Evolutionary conservation across 2,329 filamentous ascomycete species (phyloP).

Genomic region (Cladosporium sp.): DNA sequence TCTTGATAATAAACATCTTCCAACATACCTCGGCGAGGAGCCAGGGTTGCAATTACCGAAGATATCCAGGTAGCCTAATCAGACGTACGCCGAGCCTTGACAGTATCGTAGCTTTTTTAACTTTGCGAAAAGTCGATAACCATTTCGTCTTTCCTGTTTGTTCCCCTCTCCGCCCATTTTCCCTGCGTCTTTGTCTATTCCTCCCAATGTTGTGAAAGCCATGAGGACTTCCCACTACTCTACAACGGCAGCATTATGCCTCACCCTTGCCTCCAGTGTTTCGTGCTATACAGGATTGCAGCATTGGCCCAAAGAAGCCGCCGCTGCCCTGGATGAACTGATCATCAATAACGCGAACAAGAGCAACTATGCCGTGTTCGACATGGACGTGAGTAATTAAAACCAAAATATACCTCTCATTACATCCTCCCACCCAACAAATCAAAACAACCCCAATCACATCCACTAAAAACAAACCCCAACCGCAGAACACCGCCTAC

Average conservation of each 20-base stretch:
- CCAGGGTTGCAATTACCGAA: no score
- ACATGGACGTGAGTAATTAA: slow-evolving; percentile 36
- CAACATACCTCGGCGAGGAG: no score
- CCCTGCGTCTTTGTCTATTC: not conserved
- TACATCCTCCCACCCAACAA: not conserved
- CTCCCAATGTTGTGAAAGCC: not conserved
- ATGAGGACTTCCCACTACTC: not conserved
- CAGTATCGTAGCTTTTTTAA: no score
- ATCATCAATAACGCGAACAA: slow-evolving; percentile 19
- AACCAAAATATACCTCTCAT: not conserved
- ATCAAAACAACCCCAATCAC: not conserved
- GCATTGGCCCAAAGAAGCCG: slow-evolving; percentile 19
- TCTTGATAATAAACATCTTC: no score
- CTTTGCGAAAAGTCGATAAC: no score
- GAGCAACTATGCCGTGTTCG: slow-evolving; percentile 24
- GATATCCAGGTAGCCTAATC: no score
- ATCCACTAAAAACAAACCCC: not conserved
- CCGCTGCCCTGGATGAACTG: slow-evolving; percentile 16
- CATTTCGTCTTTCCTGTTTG: no score
- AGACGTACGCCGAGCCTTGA: no score
- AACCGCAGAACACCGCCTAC: slow-evolving; percentile 40
- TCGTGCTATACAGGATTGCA: slow-evolving; percentile 7
- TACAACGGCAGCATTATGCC: slow-evolving; percentile 1
- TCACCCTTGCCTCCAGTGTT: not conserved
- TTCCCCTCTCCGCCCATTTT: no score